Evolutionary conservation across 2,329 filamentous ascomycete genomes (phyloP), one percentile per base, ranked within the genome.

Genomic region (Fusarium sublunatum): DNA sequence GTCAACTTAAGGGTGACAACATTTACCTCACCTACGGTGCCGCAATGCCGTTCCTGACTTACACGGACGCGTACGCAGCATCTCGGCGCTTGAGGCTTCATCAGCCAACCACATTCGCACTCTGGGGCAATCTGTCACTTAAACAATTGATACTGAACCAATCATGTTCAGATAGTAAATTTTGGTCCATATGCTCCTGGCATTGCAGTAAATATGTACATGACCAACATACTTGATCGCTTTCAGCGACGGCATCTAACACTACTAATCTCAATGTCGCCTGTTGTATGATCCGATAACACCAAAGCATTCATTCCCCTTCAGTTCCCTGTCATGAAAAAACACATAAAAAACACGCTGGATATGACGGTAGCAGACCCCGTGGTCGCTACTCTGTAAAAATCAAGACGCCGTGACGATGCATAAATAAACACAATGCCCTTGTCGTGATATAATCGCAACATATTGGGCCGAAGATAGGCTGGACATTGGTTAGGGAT

Each of bases 371-470:
- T 55, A 65, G 67, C 62, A 52, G 52, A 46, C 48, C 48, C 50
- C 47, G 43, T 67, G 61, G 64, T 50, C 58, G 68, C 58, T 63
- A 50, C 45, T 42, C 63, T 46, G 38, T 67, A 56, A 58, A 68
- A 58, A 51, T 48, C 45, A 61, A 66, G 56, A 71, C 69, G 65
- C 69, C 69, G 50, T 68, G 40, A 66, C 53, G 45, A 71, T 71
- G 69, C 69, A 71, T 61, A 49, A 58, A 51, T 46, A 44, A 63
- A 57, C 52, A 45, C 50, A 43, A 61, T 56, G 53, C 49, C 60
- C 43, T 47, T 44, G 36, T 49, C 42, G 46, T 38, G 43, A 46
- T 45, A 26, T 35, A 9, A 35, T 28, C 24, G 35, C 40, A 13
- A 31, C 22, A 39, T 39, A 26, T 28, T 51, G 35, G 28, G 44